Evolutionary conservation across 345 rosid species (phyloP), one percentile per base, ranked within the genome.

Genomic region (Eucalyptus cladocalyx): DNA sequence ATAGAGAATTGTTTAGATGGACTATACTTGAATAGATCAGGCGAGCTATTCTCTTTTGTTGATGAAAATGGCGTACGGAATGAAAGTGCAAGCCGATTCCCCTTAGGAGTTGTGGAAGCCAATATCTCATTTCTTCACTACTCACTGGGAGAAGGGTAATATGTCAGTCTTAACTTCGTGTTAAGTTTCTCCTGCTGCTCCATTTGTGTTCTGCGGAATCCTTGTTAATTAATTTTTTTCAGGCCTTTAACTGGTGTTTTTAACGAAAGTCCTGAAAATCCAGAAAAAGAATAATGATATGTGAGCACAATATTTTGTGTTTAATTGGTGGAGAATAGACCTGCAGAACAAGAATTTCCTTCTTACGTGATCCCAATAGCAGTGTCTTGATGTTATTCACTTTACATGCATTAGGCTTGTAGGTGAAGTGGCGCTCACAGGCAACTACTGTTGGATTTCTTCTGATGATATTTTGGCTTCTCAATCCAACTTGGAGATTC

Each of bases 141-240:
- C 83, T 51, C 90, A 86, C 81, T 93, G 90, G 96, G 96, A 88
- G 93, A 94, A 80, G 96, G 96, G 97, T 95, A 94, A 48, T 48
- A n/a, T 65, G 21, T 48, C 89, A 40, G 81, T 86, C 90, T 90
- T 90, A 43, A 86, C 86, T 67, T 76, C 87, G n/a, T 11, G 5
- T 76, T 40, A 76, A 19, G 24, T 42, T 76, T 37, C 83, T 48
- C n/a, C 80, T 42, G 50, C 80, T 42, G 50, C 40, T 53, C 86
- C 19, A 86, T 16, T 58, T 42, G 45, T 54, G n/a, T 56, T 81
- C 69, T 26, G 62, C 45, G 4, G 30, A 54, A 54, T 8, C 58
- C 54, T 81, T 19, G 76, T 24, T 15, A 34, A 37, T 72, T 37
- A 69, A 32, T 50, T 50, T 32, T 88, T 45, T 53, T 19, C 1